Percentiles rank a stretch among this genome's conserved stretches.
These are phyloP conservation scores for Ochetophila trinervis DNA, from an alignment of 306 rosid species.

Conservation along the genomic window DNA sequence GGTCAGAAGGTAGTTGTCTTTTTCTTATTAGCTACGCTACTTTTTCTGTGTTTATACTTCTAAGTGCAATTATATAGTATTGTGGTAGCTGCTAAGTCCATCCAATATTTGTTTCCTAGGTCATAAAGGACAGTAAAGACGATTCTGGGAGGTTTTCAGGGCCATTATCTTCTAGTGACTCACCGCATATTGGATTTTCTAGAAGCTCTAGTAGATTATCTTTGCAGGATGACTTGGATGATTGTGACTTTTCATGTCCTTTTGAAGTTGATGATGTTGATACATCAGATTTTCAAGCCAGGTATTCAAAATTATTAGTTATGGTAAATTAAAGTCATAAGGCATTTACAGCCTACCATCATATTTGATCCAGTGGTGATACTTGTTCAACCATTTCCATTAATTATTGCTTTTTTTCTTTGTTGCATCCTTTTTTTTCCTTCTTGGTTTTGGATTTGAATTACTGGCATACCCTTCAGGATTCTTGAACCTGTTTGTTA, in stretches of 20 bases:
- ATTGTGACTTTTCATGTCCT: conserved; percentile 67
- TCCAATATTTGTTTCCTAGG: conserved; percentile 35
- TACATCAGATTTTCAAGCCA: conserved; percentile 47
- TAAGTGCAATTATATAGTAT: conserved; percentile 21
- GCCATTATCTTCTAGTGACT: conserved; percentile 78
- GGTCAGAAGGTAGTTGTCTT: conserved; percentile 57
- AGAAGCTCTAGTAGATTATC: conserved; percentile 82
- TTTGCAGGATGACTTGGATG: conserved; percentile 81
- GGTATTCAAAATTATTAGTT: conserved; percentile 42
- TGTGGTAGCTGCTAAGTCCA: conserved; percentile 29
- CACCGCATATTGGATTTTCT: conserved; percentile 79
- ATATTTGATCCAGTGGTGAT: too few relatives aligned
- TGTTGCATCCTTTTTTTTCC: not conserved
- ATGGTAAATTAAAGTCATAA: not conserved
- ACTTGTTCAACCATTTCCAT: not conserved
- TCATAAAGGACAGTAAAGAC: conserved; percentile 65
- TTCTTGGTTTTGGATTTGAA: not conserved
- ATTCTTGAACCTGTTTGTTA: conserved; percentile 13
- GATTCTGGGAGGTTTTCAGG: conserved; percentile 87
- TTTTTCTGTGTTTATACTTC: conserved; percentile 21
- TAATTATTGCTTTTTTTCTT: not conserved
- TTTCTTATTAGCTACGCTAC: conserved; percentile 1
- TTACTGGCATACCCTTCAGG: not conserved
- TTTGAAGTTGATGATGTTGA: conserved; percentile 86
- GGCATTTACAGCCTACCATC: not conserved